Evolutionary conservation across 2,329 filamentous ascomycete genomes (phyloP).

Genomic region (Cephalotrichum gorgonifer): DNA sequence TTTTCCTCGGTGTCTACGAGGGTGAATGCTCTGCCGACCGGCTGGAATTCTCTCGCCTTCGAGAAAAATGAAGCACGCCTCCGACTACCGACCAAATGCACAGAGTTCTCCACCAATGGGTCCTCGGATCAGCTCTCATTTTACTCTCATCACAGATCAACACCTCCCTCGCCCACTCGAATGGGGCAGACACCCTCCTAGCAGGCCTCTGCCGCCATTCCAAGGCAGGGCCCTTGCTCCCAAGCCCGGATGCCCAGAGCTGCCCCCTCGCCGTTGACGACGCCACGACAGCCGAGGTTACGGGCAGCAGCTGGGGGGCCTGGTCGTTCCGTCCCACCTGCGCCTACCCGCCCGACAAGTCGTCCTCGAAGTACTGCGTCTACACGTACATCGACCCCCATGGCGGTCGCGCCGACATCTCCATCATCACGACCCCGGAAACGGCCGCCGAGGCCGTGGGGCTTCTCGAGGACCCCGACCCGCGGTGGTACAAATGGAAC

Average conservation of each 20-base stretch:
- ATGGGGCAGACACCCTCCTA: neutral
- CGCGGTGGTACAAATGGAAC: neutral
- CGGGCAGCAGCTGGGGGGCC: neutral
- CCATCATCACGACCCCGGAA: neutral
- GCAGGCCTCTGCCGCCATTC: neutral
- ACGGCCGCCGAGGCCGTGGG: neutral
- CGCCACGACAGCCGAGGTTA: neutral
- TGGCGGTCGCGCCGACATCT: neutral
- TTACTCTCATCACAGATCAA: neutral
- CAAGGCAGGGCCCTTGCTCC: constrained; percentile 1
- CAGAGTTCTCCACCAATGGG: too few species aligned
- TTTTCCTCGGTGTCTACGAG: too few species aligned
- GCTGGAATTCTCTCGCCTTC: too few species aligned
- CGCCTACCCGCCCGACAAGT: neutral
- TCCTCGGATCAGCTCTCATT: constrained; percentile 9
- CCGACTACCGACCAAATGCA: too few species aligned
- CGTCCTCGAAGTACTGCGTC: constrained; percentile 1
- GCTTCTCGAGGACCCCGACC: neutral
- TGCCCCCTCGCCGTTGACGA: constrained; percentile 3
- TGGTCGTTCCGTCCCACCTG: neutral
- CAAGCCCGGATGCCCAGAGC: neutral
- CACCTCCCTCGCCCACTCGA: neutral
- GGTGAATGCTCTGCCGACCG: too few species aligned
- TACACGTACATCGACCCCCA: neutral
- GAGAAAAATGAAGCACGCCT: too few species aligned